phyloP scores from a whole-genome alignment of 2,329 filamentous ascomycete species.

The Anisogramma anomala region DNA sequence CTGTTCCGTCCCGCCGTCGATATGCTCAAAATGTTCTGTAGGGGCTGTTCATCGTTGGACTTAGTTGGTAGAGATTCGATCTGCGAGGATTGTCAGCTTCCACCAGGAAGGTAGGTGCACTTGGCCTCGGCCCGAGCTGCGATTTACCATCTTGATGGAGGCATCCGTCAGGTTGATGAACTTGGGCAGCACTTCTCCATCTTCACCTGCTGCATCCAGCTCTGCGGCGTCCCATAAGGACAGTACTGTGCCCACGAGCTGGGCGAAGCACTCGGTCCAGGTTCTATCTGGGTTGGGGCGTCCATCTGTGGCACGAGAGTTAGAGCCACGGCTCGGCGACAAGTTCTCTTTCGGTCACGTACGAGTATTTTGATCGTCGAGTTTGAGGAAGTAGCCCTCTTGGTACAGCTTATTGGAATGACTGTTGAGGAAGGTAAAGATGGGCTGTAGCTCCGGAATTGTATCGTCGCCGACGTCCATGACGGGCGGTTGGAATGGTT shows the following conservation, averaged over 20 bases:
- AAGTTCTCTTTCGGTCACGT: constrained; percentile 29
- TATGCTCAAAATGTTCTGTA: constrained; percentile 91
- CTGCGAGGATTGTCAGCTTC: constrained; percentile 30
- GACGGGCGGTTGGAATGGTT: constrained; percentile 72
- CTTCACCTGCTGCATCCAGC: constrained; percentile 73
- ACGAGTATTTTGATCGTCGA: constrained; percentile 91
- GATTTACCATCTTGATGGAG: constrained; percentile 85
- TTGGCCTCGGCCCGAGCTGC: neutral
- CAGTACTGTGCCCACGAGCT: constrained; percentile 86
- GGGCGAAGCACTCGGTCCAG: constrained; percentile 95
- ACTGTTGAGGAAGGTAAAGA: constrained; percentile 88
- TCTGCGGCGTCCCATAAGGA: constrained; percentile 93
- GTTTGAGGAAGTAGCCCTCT: constrained; percentile 93
- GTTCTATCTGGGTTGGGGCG: constrained; percentile 73
- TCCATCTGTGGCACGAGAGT: constrained; percentile 50
- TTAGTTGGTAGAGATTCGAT: constrained; percentile 83
- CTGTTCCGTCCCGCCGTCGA: constrained; percentile 93
- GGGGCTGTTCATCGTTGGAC: constrained; percentile 60
- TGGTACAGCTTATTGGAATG: constrained; percentile 96
- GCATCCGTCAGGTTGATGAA: constrained; percentile 97
- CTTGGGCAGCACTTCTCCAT: constrained; percentile 42
- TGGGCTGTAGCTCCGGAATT: constrained; percentile 82
- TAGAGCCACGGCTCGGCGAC: constrained; percentile 15
- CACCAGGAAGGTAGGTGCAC: neutral
- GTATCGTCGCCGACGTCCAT: constrained; percentile 81